Conservation (phyloP, 2,329 filamentous ascomycete species). For the Chaetomium sp. region DNA sequence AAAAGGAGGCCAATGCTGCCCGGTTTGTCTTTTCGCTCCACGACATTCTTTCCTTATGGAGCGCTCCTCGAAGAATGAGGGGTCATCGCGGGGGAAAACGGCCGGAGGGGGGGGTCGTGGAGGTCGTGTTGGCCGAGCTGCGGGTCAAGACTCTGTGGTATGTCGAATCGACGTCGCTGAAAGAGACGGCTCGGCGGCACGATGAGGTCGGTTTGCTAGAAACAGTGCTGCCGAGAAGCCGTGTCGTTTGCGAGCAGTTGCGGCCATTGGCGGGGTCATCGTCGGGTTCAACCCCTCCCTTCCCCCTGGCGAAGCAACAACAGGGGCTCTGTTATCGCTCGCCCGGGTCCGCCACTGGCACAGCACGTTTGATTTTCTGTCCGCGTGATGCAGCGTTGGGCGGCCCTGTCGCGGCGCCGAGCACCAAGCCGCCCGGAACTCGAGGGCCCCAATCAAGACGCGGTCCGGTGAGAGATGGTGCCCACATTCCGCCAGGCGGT, state of each 20-base stretch:
- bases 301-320: conserved; percentile 10
- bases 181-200: conserved; percentile 6
- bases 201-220: conserved; percentile 21
- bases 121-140: neutral
- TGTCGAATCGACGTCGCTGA: neutral
- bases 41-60: too few species aligned
- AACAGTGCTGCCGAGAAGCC: conserved; percentile 21
- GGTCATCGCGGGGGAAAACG: neutral
- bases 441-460: conserved; percentile 11
- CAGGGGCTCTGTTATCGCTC: conserved; percentile 14
- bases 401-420: conserved; percentile 17
- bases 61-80: neutral
- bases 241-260: conserved; percentile 5
- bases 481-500: conserved; percentile 1
- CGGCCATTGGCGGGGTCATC: conserved; percentile 12
- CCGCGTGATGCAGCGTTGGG: conserved; percentile 21
- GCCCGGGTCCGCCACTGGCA: conserved; percentile 10
- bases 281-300: conserved; percentile 9
- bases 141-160: neutral
- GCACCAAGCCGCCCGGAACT: neutral
- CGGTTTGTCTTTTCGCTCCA: too few species aligned
- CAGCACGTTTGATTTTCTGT: conserved; percentile 17
- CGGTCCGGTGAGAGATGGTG: neutral
- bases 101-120: too few species aligned
- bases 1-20: neutral